Evolutionary conservation across 2,329 filamentous ascomycete species (phyloP).

Genomic region (Cryphonectria japonica): DNA sequence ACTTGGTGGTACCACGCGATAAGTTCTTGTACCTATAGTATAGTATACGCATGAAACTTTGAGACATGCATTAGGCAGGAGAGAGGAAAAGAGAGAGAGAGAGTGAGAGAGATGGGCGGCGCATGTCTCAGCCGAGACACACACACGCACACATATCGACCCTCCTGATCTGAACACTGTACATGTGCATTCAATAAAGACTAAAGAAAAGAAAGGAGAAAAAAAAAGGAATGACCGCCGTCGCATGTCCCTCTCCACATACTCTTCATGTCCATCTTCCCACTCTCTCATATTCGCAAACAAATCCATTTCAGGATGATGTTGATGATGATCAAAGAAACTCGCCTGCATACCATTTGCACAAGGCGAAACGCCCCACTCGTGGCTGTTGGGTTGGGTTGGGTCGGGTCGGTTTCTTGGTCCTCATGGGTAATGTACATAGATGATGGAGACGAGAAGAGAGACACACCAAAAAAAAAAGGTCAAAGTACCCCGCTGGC

Average conservation of each 20-base stretch:
- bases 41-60: not conserved
- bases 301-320: not conserved
- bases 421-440: no score
- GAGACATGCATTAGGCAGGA: conserved; percentile 14
- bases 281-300: not conserved
- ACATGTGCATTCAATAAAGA: not conserved
- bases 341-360: not conserved
- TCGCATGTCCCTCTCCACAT: not conserved
- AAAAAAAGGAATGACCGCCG: conserved; percentile 13
- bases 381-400: not conserved
- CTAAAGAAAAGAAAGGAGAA: not conserved
- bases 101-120: not conserved
- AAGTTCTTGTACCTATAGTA: not conserved
- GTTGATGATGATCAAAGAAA: conserved; percentile 1
- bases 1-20: conserved; percentile 8
- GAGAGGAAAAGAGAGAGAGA: no score
- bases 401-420: not conserved
- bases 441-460: no score
- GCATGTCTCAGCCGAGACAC: not conserved
- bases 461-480: not conserved
- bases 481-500: not conserved
- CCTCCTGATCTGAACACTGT: conserved; percentile 9
- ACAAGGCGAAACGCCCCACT: not conserved
- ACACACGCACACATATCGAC: not conserved
- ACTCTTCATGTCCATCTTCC: no score